Percentiles rank a stretch among this genome's conserved stretches.
These are phyloP conservation scores for Candida frijolesensis DNA, from an alignment of 1,139 yeast species.

Conservation along the genomic window DNA sequence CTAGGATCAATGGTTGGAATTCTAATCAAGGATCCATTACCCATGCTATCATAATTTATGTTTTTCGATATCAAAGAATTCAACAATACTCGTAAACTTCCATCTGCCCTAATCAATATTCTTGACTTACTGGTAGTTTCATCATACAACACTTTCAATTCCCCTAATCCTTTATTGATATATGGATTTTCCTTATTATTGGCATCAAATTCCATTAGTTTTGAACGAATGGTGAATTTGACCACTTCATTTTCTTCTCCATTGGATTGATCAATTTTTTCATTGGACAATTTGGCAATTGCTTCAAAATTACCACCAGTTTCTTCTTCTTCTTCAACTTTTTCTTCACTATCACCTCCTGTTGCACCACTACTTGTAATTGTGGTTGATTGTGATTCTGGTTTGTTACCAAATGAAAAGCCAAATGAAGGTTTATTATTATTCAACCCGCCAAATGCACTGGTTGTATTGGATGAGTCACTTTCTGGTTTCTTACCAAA, in stretches of 20 bases:
- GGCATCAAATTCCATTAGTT: conserved; percentile 63
- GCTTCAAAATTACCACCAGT: conserved; percentile 51
- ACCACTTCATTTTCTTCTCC: conserved; percentile 86
- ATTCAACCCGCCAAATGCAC: not conserved
- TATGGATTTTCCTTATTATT: conserved; percentile 53
- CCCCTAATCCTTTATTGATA: conserved; percentile 76
- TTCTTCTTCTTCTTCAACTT: conserved; percentile 33
- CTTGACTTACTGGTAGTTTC: conserved; percentile 63
- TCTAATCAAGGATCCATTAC: conserved; percentile 60
- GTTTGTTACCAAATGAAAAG: conserved; percentile 5
- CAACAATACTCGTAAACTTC: conserved; percentile 77
- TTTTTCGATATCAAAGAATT: conserved; percentile 59
- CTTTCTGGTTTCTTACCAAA: conserved; percentile 20
- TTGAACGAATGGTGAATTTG: conserved; percentile 67
- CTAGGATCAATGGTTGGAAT: conserved; percentile 55
- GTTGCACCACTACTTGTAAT: not conserved
- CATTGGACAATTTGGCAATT: conserved; percentile 42
- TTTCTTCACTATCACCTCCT: conserved; percentile 17
- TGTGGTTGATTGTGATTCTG: conserved; percentile 11
- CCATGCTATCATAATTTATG: conserved; percentile 57
- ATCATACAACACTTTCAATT: conserved; percentile 68
- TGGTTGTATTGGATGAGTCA: not conserved
- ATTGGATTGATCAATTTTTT: conserved; percentile 54
- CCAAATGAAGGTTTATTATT: not conserved
- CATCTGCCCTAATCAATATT: conserved; percentile 83